Evolutionary conservation across 2,329 filamentous ascomycete genomes (phyloP), one percentile per base, ranked within the genome.

Genomic region (Colletotrichum gloeosporioides): DNA sequence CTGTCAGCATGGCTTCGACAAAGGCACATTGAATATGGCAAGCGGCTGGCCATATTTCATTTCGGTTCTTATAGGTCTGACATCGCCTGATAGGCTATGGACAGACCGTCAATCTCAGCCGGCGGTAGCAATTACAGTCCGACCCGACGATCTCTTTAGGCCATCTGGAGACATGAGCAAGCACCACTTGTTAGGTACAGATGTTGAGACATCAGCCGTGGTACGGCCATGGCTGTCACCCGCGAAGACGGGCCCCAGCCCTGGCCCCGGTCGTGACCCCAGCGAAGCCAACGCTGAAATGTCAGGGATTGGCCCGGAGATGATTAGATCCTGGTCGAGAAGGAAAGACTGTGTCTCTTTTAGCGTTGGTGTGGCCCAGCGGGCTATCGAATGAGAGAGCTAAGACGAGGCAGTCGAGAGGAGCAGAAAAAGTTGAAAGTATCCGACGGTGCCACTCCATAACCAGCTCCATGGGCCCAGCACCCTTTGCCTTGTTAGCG

Each of bases 291-390:
- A 76, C 75, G 71, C 71, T 69, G 59, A 64, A 15, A 59, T 64
- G 65, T 57, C 53, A 76, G 63, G 77, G 75, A 74, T 77, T 74
- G 70, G 75, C 65, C 75, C 75, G 70, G 72, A 78, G 75, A 78
- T 79, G 78, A 78, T 76, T 66, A 73, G 36, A 62, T 70, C 75
- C 71, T 66, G 32, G 63, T 73, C 44, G 22, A 36, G 8, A 53
- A 18, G 36, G 59, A 32, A 29, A 16, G 29, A 31, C 16, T 32
- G 31, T 25, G 36, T 25, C 22, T 32, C 22, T 63, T 36, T 39
- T 68, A 70, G 57, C 66, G 65, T 69, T 68, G 57, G 65, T 39
- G 32, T 69, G 53, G 36, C 16, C 13, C 64, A 32, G 49, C 67
- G 25, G 44, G 34, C 18, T 57, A 22, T 25, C 64, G 59, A 69